phyloP scores from a whole-genome alignment of 2,329 filamentous ascomycete genomes.

The Fusarium bactridioides region DNA sequence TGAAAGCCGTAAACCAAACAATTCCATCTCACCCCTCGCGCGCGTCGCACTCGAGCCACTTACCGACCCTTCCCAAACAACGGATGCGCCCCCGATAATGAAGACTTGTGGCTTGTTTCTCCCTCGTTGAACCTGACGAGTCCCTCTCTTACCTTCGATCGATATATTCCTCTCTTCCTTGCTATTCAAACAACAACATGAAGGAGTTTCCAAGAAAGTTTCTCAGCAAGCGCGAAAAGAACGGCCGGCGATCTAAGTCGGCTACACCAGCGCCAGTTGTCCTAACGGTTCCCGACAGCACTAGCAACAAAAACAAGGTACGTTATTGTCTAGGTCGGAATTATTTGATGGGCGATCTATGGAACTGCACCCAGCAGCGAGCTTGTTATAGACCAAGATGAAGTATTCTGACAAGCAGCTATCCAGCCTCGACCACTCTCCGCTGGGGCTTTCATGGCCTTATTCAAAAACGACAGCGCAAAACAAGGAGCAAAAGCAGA shows the following conservation, averaged over 20 bases:
- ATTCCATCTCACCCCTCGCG: conserved; percentile 7
- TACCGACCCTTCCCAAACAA: conserved; percentile 20
- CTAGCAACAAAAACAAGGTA: conserved; percentile 55
- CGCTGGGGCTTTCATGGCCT: conserved; percentile 65
- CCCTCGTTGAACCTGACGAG: conserved; percentile 47
- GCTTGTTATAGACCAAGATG: background rate
- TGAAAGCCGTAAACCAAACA: background rate
- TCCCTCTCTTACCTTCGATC: conserved; percentile 17
- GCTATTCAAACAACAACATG: conserved; percentile 51
- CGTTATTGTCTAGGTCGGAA: conserved; percentile 21
- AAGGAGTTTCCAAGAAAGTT: conserved; percentile 69
- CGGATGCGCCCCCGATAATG: conserved; percentile 44
- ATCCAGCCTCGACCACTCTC: conserved; percentile 60
- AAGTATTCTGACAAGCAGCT: conserved; percentile 16
- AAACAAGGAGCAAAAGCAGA: conserved; percentile 56
- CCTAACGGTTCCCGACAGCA: conserved; percentile 19
- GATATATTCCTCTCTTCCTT: background rate
- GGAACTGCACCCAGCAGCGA: background rate
- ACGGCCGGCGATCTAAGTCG: conserved; percentile 63
- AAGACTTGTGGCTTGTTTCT: conserved; percentile 39
- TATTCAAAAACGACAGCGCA: conserved; percentile 69
- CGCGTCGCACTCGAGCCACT: conserved; percentile 30
- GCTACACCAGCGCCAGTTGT: conserved; percentile 62
- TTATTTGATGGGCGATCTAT: background rate
- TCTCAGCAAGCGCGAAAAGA: conserved; percentile 75